A percentile compares a stretch with the other conserved stretches of the same genome.
Conservation (phyloP, 2,329 filamentous ascomycete species). For the Xylaria hypoxylon region DNA sequence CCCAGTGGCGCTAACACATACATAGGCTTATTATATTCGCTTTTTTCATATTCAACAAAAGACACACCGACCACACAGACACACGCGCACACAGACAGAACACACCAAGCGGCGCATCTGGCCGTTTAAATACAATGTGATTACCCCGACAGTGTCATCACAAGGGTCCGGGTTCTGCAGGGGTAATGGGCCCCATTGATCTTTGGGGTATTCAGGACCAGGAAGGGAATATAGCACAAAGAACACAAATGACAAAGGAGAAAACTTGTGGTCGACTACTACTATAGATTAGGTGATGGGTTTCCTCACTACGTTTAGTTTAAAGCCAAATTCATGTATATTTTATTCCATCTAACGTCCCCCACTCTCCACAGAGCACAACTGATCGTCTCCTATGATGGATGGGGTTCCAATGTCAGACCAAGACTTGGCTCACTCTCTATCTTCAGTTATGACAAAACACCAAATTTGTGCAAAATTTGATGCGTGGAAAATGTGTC, state of each 20-base stretch:
- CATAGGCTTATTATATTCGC: not conserved
- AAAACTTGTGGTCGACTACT: not conserved
- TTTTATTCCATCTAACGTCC: too few relatives aligned
- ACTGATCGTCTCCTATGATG: too few relatives aligned
- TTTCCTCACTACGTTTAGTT: too few relatives aligned
- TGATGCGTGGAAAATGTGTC: too few relatives aligned
- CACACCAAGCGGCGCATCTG: not conserved
- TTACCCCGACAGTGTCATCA: constrained; percentile 23
- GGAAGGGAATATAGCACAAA: not conserved
- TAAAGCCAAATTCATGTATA: too few relatives aligned
- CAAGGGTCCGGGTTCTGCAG: constrained; percentile 16
- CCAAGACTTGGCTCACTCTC: too few relatives aligned
- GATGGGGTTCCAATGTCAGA: too few relatives aligned
- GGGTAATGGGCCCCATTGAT: not conserved
- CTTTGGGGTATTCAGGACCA: not conserved
- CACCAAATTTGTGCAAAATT: too few relatives aligned
- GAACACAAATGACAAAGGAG: not conserved
- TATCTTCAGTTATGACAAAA: too few relatives aligned
- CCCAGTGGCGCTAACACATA: not conserved
- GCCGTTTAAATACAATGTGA: constrained; percentile 4
- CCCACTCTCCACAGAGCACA: too few relatives aligned
- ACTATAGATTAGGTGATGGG: too few relatives aligned
- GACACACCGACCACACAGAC: too few relatives aligned
- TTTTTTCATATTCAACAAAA: not conserved
- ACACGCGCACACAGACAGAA: not conserved